Percentiles rank a stretch among this genome's conserved stretches.
Conservation (phyloP, 345 rosid species). For the Eucalyptus curtisii region DNA sequence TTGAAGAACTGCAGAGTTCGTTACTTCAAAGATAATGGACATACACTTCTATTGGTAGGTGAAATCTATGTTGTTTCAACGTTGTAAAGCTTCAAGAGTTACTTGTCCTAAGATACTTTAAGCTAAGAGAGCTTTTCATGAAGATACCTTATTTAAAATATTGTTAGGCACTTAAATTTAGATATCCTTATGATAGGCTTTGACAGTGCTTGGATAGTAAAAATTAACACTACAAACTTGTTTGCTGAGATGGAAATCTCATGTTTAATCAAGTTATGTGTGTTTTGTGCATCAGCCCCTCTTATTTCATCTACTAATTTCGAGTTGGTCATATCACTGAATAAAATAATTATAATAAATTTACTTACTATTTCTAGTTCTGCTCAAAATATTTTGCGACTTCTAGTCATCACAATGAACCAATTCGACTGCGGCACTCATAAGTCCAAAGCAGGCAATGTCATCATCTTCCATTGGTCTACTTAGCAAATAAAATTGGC, state of each 20-base stretch:
- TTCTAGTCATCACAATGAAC: neutral
- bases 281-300: neutral
- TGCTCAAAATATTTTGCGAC: neutral
- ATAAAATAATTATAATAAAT: neutral
- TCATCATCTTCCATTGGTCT: neutral
- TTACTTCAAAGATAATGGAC: constrained; percentile 72
- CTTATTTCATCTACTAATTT: neutral
- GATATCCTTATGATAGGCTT: neutral
- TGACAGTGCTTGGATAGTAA: neutral
- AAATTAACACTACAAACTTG: neutral
- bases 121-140: neutral
- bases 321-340: neutral
- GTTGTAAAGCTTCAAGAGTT: neutral
- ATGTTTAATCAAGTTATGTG: neutral
- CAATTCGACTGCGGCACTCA: neutral
- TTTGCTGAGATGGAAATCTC: neutral
- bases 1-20: constrained; percentile 59
- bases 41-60: constrained; percentile 63
- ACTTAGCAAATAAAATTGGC: neutral
- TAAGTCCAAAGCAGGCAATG: neutral
- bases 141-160: neutral
- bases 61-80: neutral
- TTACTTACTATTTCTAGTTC: neutral
- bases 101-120: neutral
- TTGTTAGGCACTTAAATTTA: neutral